Base-by-base conservation (phyloP, 2,329 filamentous ascomycete genomes). In the Sclerotinia subarctica region DNA sequence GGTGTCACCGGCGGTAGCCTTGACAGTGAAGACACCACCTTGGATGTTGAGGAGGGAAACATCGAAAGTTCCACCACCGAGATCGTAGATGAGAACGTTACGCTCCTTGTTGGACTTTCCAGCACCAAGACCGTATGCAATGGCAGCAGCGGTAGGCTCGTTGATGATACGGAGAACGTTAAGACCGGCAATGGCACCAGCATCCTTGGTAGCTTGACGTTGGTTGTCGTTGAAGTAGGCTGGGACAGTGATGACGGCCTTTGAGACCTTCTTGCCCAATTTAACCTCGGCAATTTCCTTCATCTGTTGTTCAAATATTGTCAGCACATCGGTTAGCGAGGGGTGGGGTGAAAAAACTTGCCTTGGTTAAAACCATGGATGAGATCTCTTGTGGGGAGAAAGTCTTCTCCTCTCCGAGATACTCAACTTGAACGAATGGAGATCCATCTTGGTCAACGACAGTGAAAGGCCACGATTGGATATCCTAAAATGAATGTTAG, bases 201-300 rank as follows among this genome's bases (percentile, higher is more conserved):
- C 95, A 80, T 98, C 95, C 90, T 98, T 98, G 84, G 95, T 99
- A 74, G 95, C 92, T 85, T 98, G 95, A 84, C 95, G 91, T 87
- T 99, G 95, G 87, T 96, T 97, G 89, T 99, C 95, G 88, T 98
- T 98, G 92, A 99, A 99, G 88, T 99, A 99, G 80, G 95, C 95
- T 69, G 95, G 95, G 69, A 98, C 95, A 72, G 95, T 99, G 82
- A 99, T 94, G 81, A 99, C 95, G 73, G 95, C 95, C 89, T 98
- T 98, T 84, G 95, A 90, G 78, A 98, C 94, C 86, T 95, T 96
- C 90, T 96, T 97, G 82, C 93, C 95, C 77, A 99, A 89, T 88
- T 99, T 98, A 82, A 86, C 87, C 87, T 99, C 95, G 78, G 95
- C 95, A 80, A 97, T 93, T 84, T 99, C 95, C 88, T 97, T 96